Percentiles rank a stretch among this genome's conserved stretches.
These are phyloP conservation scores for Trichoderma virens DNA, from an alignment of 495 filamentous ascomycete genomes.

Conservation along the genomic window DNA sequence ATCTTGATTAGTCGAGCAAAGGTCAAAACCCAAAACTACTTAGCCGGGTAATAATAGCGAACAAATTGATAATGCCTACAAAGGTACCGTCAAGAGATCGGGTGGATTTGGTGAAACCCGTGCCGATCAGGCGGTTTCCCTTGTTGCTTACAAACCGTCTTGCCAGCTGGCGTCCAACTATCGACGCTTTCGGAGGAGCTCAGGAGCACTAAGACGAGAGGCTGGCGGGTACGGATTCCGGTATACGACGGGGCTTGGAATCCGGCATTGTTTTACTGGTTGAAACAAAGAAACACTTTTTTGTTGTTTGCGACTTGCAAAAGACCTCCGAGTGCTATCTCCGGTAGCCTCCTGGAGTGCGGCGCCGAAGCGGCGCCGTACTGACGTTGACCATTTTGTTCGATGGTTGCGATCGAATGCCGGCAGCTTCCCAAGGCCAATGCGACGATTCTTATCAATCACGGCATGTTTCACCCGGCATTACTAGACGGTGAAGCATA, in stretches of 20 bases:
- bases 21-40: not conserved
- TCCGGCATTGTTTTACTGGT: not conserved
- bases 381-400: too few relatives aligned
- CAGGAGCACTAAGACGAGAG: not conserved
- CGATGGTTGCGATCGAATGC: too few relatives aligned
- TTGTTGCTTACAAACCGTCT: not conserved
- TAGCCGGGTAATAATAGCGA: not conserved
- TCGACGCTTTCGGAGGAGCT: not conserved
- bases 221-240: constrained; percentile 4
- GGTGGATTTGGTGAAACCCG: not conserved
- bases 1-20: not conserved
- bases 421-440: not conserved
- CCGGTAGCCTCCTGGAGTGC: too few relatives aligned
- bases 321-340: too few relatives aligned
- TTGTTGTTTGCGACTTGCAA: too few relatives aligned
- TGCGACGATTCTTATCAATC: not conserved
- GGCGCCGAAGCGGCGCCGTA: too few relatives aligned
- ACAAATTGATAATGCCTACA: not conserved
- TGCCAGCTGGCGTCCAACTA: not conserved
- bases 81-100: not conserved
- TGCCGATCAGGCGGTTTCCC: not conserved
- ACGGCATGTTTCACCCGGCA: not conserved
- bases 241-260: not conserved
- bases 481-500: not conserved
- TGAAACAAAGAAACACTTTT: too few relatives aligned